Percentiles rank a stretch among this genome's conserved stretches.
Conservation (phyloP, 164 flowering plant genomes). For the Buxus sempervirens region DNA sequence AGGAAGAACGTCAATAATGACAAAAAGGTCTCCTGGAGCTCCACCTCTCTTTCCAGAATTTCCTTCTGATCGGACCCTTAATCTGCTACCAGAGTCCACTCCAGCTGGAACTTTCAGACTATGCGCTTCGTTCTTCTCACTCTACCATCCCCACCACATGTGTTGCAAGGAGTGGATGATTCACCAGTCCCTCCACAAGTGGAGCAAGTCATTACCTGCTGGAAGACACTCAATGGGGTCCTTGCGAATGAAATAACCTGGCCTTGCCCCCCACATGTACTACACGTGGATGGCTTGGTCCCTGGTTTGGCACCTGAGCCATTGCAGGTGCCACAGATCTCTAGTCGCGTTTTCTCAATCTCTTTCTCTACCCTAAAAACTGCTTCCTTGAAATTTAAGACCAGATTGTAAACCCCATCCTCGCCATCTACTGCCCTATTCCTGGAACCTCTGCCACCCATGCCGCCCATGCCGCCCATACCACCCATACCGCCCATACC, state of each 20-base stretch:
- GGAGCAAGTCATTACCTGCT: conserved; percentile 85
- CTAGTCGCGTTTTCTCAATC: conserved; percentile 84
- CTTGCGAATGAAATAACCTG: conserved; percentile 80
- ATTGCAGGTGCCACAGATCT: conserved; percentile 77
- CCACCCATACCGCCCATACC: no score
- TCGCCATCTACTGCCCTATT: conserved; percentile 76
- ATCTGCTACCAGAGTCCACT: conserved; percentile 82
- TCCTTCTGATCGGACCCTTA: conserved; percentile 86
- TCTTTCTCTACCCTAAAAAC: conserved; percentile 90
- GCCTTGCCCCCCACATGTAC: conserved; percentile 92
- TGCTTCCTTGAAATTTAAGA: conserved; percentile 82
- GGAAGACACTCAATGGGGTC: conserved; percentile 90
- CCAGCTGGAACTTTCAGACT: conserved; percentile 91
- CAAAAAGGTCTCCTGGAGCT: conserved; percentile 83
- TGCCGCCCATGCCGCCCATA: conserved; percentile 71
- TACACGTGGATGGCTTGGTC: conserved; percentile 64
- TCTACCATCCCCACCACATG: conserved; percentile 90
- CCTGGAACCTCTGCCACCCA: conserved; percentile 56
- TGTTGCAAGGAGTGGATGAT: conserved; percentile 65
- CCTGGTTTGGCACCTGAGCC: conserved; percentile 96
- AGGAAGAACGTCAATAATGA: conserved; percentile 63
- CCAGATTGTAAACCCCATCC: conserved; percentile 69
- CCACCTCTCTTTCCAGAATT: conserved; percentile 89
- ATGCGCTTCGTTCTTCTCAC: conserved; percentile 75
- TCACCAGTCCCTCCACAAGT: conserved; percentile 84